These are phyloP conservation scores for Toxoplasma gondii DNA, from an alignment of 169 alveolate genomes.

Conservation along the genomic window DNA sequence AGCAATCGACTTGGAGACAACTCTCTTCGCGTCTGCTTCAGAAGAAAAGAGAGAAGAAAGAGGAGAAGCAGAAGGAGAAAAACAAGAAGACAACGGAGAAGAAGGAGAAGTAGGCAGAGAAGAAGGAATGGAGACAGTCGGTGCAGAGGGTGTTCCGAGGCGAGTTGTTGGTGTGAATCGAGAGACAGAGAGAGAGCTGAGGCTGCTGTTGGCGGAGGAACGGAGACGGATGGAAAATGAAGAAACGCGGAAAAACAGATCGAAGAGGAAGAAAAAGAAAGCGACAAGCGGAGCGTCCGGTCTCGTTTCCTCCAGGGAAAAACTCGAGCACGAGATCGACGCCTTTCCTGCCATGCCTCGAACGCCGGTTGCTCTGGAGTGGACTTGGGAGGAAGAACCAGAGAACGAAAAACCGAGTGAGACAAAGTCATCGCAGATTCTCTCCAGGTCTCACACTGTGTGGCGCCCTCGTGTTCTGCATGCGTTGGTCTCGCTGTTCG, in stretches of 20 bases:
- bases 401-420: background rate
- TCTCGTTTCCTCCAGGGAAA: background rate
- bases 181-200: background rate
- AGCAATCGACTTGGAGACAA: too few species aligned
- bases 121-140: background rate
- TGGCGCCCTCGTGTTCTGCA: background rate
- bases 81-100: background rate
- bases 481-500: background rate
- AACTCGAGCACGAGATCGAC: background rate
- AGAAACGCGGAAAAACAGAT: background rate
- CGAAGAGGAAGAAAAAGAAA: background rate
- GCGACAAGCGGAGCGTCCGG: background rate
- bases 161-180: background rate
- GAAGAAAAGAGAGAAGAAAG: background rate
- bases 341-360: constrained; percentile 11
- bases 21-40: too few species aligned
- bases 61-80: background rate
- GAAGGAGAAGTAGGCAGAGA: background rate
- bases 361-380: background rate
- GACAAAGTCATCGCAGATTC: background rate
- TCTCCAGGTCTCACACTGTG: background rate
- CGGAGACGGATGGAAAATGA: background rate
- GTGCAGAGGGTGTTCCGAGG: background rate
- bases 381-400: constrained; percentile 1
- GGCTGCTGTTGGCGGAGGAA: background rate